Evolutionary conservation across 73 alveolate species (phyloP).

Genomic region (Blepharisma japonicum): DNA sequence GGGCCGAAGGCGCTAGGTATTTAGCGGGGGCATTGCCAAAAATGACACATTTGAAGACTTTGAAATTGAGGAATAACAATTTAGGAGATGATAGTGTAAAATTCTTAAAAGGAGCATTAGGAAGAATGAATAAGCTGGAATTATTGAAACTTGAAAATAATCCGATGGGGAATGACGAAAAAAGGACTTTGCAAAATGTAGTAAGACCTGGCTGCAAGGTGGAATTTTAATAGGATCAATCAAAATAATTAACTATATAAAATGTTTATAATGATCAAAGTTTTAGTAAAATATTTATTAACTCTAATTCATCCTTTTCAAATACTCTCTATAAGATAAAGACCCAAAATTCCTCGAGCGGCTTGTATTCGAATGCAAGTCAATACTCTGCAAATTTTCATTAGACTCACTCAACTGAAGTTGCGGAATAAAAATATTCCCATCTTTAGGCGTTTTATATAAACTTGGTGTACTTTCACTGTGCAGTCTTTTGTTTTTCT

Average conservation of each 20-base stretch:
- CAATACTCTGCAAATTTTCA: too few species aligned
- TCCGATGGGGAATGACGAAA: background rate
- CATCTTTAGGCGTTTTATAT: too few species aligned
- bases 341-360: too few species aligned
- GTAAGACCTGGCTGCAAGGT: slow-evolving; percentile 17
- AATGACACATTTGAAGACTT: background rate
- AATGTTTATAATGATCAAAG: too few species aligned
- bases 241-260: background rate
- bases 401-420: too few species aligned
- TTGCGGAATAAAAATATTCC: too few species aligned
- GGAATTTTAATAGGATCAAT: background rate
- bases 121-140: slow-evolving; percentile 23
- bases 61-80: background rate
- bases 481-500: too few species aligned
- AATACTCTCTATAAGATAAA: too few species aligned
- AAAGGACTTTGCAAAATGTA: slow-evolving; percentile 7
- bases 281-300: too few species aligned
- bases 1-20: slow-evolving; percentile 27
- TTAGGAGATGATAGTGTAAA: background rate
- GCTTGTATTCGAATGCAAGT: too few species aligned
- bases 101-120: slow-evolving; percentile 8
- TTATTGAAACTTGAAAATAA: slow-evolving; percentile 4
- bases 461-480: too few species aligned
- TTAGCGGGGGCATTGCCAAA: background rate
- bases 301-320: too few species aligned